Conservation (phyloP, 2,329 filamentous ascomycete species). For the Nemania sp. region DNA sequence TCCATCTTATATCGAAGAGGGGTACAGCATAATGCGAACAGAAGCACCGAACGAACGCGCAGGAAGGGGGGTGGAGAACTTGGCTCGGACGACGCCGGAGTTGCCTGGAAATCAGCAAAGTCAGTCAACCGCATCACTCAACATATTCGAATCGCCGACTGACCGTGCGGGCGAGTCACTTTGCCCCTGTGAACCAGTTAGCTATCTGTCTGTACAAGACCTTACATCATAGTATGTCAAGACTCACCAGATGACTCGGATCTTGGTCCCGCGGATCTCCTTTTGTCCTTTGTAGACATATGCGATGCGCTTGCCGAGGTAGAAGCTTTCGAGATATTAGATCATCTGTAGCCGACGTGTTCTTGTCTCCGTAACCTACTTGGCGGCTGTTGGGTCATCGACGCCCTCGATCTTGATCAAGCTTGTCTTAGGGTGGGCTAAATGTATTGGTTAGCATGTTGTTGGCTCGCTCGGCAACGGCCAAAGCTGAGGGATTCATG, state of each 20-base stretch:
- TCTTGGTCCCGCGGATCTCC: slow-evolving; percentile 97
- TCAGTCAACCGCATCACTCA: slow-evolving; percentile 23
- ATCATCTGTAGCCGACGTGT: slow-evolving; percentile 8
- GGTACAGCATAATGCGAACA: slow-evolving; percentile 97
- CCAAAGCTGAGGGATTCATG: background rate
- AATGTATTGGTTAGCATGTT: slow-evolving; percentile 75
- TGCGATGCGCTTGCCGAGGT: slow-evolving; percentile 97
- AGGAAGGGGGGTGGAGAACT: slow-evolving; percentile 95
- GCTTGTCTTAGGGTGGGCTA: slow-evolving; percentile 86
- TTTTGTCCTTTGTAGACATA: slow-evolving; percentile 97
- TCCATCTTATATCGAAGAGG: slow-evolving; percentile 89
- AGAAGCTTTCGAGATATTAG: slow-evolving; percentile 66
- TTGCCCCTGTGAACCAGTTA: slow-evolving; percentile 65
- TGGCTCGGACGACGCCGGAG: slow-evolving; percentile 96
- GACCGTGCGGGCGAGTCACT: slow-evolving; percentile 92
- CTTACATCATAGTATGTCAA: background rate
- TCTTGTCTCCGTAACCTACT: slow-evolving; percentile 58
- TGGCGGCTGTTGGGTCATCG: slow-evolving; percentile 84
- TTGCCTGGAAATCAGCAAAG: slow-evolving; percentile 65
- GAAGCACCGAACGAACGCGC: slow-evolving; percentile 95
- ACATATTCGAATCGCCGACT: slow-evolving; percentile 8
- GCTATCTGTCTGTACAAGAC: background rate
- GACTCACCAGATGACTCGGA: slow-evolving; percentile 82
- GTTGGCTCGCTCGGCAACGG: background rate
- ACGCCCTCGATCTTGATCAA: slow-evolving; percentile 99